phyloP scores from a whole-genome alignment of 768 basidiomycete genomes.

The Coprinopsis sp. region DNA sequence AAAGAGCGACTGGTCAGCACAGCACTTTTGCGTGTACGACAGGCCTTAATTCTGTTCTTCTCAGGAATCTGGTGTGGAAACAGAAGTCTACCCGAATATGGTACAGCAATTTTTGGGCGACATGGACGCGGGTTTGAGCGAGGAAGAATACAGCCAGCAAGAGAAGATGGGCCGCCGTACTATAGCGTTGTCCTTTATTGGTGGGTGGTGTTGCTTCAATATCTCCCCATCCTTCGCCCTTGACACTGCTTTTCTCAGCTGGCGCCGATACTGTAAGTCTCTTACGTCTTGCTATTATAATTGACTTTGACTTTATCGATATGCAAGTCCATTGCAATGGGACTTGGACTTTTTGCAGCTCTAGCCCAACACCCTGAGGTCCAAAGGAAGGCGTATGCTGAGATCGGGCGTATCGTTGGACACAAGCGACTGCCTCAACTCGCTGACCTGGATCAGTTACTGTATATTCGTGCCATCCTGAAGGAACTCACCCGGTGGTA shows the following conservation, averaged over 20 bases:
- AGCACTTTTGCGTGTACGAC: no score
- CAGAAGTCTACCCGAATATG: no score
- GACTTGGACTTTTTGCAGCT: conserved; percentile 6
- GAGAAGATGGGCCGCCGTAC: conserved; percentile 11
- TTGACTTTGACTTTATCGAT: background rate
- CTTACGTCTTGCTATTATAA: background rate
- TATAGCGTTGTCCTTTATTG: conserved; percentile 14
- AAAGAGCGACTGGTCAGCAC: conserved; percentile 14
- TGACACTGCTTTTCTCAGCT: no score
- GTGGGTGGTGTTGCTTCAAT: no score
- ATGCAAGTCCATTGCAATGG: background rate
- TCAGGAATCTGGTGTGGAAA: background rate
- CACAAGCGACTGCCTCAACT: conserved; percentile 18
- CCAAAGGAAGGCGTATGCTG: conserved; percentile 15
- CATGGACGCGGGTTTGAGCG: no score
- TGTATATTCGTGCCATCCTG: conserved; percentile 20
- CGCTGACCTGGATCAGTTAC: conserved; percentile 15
- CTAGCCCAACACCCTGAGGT: conserved; percentile 16
- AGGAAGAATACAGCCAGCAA: no score
- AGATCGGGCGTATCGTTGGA: conserved; percentile 21
- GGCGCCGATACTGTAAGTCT: conserved; percentile 7
- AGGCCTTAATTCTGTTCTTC: background rate
- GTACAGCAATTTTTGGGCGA: no score
- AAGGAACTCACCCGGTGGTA: conserved; percentile 18
- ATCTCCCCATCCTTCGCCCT: no score